A percentile compares a stretch with the other conserved stretches of the same genome.
Evolutionary conservation across 1,284 basidiomycete species (phyloP).

Genomic region (Ganoderma meredithae): DNA sequence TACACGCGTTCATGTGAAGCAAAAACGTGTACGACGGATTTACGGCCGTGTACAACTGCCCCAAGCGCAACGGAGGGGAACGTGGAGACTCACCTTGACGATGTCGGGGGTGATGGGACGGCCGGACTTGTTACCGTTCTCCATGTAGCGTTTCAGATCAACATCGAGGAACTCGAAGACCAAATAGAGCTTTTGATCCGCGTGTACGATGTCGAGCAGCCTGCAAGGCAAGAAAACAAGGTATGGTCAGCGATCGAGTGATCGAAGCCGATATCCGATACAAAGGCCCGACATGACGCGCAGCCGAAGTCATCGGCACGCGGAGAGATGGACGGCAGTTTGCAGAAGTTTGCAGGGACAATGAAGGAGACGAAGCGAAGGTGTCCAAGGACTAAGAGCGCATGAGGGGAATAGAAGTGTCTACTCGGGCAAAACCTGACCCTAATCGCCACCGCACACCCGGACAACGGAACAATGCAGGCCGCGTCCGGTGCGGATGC

Average conservation of each 20-base stretch:
- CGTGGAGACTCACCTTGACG: constrained; percentile 74
- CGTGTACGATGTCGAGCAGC: constrained; percentile 95
- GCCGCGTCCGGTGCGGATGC: background rate
- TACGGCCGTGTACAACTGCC: background rate
- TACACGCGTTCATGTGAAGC: constrained; percentile 31
- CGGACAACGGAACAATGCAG: background rate
- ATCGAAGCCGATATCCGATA: constrained; percentile 16
- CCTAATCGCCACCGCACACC: background rate
- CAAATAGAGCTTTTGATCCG: constrained; percentile 95
- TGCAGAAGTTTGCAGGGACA: background rate
- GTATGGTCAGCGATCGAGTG: constrained; percentile 21
- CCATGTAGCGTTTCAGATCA: constrained; percentile 97
- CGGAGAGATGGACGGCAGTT: constrained; percentile 21
- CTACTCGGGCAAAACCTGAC: background rate
- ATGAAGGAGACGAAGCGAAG: constrained; percentile 12
- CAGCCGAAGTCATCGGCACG: constrained; percentile 16
- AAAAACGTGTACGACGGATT: background rate
- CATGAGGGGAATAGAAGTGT: background rate
- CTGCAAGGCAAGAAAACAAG: constrained; percentile 51
- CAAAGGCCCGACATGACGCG: constrained; percentile 9
- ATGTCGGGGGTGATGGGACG: constrained; percentile 81
- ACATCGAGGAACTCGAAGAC: constrained; percentile 97
- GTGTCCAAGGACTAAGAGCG: background rate
- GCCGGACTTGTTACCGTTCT: constrained; percentile 77
- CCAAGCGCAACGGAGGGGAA: constrained; percentile 7